A percentile compares a stretch with the other conserved stretches of the same genome.
Conservation (phyloP, 176 grass and related monocot genomes). For the Avena atlantica region DNA sequence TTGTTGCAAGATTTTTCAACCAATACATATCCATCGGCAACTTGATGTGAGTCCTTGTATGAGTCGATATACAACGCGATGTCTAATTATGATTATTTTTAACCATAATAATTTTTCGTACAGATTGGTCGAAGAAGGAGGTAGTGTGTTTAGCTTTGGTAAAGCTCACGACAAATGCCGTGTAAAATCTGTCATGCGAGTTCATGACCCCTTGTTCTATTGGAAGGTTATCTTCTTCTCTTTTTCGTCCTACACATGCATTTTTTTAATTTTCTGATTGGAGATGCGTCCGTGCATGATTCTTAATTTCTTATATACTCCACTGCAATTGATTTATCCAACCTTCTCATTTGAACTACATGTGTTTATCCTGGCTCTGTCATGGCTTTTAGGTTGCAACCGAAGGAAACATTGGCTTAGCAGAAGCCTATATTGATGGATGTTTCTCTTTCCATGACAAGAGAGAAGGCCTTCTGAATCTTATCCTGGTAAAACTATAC, state of each 20-base stretch:
- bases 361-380: background rate
- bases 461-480: slow-evolving; percentile 5
- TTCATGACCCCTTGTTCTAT: slow-evolving; percentile 27
- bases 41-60: slow-evolving; percentile 18
- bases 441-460: slow-evolving; percentile 6
- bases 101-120: background rate
- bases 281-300: background rate
- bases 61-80: background rate
- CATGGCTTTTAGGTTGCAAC: background rate
- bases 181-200: slow-evolving; percentile 21
- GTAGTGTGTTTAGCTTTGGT: slow-evolving; percentile 20
- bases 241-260: background rate
- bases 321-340: background rate
- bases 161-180: background rate
- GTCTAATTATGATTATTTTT: background rate
- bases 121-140: slow-evolving; percentile 13
- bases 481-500: background rate
- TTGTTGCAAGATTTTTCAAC: slow-evolving; percentile 8
- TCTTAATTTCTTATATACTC: background rate
- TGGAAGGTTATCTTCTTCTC: background rate
- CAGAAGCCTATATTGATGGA: slow-evolving; percentile 18
- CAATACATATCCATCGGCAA: slow-evolving; percentile 14
- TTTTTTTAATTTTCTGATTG: background rate
- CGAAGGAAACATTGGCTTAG: background rate
- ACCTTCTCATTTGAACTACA: background rate